Conservation (phyloP, 306 rosid genomes). For the Ziziphus jujuba region DNA sequence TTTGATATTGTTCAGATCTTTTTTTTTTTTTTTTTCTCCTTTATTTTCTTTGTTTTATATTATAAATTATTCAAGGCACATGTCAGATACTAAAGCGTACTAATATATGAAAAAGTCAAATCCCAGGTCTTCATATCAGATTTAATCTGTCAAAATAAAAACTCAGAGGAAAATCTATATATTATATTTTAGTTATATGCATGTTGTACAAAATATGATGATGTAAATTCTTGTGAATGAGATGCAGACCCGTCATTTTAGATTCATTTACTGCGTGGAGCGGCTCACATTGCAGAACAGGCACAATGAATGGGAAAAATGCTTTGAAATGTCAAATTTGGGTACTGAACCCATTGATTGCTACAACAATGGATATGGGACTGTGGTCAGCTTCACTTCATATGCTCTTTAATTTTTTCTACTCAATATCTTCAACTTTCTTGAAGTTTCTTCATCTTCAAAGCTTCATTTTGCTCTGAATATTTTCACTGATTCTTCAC, state of each 20-base stretch:
- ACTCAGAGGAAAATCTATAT: no score
- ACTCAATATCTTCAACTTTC: not conserved
- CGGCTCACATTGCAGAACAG: conserved; percentile 37
- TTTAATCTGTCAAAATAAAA: no score
- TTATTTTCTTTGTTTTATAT: not conserved
- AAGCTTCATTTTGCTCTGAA: not conserved
- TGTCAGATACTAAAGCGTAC: not conserved
- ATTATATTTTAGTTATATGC: not conserved
- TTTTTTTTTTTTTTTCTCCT: not conserved
- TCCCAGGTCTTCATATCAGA: no score
- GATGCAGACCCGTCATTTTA: conserved; percentile 58
- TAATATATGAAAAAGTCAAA: not conserved
- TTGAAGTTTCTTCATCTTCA: no score
- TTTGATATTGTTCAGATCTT: no score
- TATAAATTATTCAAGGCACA: no score
- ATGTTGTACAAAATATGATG: not conserved
- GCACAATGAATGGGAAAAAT: conserved; percentile 55
- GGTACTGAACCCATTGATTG: conserved; percentile 57
- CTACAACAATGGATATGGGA: conserved; percentile 69
- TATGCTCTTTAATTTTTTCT: not conserved
- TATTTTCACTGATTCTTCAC: conserved; percentile 8
- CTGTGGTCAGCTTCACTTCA: conserved; percentile 31
- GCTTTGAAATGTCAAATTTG: conserved; percentile 60
- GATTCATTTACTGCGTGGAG: conserved; percentile 69
- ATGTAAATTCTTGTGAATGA: not conserved